Conservation (phyloP, 805 yeast species). For the Jamesozyma hellenica region DNA sequence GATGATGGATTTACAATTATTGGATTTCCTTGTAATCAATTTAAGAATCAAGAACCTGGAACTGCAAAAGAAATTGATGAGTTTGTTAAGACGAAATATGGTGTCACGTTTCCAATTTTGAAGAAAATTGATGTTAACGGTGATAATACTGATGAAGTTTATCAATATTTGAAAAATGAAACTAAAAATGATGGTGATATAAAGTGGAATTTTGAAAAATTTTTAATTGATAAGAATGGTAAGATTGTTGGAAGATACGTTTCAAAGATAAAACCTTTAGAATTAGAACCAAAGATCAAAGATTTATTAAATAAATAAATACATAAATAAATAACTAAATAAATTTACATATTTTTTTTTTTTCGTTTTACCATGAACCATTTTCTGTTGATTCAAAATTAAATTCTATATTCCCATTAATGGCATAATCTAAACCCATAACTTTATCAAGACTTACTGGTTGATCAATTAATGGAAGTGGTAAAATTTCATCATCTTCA, state of each 20-base stretch:
- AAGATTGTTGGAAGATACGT: constrained; percentile 50
- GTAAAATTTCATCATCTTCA: constrained; percentile 18
- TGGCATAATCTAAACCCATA: not conserved
- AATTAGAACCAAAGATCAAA: constrained; percentile 50
- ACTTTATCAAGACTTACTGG: constrained; percentile 1
- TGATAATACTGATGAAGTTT: constrained; percentile 66
- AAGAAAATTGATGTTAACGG: constrained; percentile 89
- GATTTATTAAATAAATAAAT: constrained; percentile 24
- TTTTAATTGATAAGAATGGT: constrained; percentile 46
- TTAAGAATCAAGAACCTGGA: constrained; percentile 72
- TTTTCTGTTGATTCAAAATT: not conserved
- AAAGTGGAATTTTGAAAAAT: constrained; percentile 76
- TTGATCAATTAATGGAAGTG: constrained; percentile 8
- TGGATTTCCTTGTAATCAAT: constrained; percentile 90
- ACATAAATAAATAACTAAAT: not conserved
- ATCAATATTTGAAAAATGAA: constrained; percentile 60
- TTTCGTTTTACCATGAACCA: not conserved
- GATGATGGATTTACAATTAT: constrained; percentile 55
- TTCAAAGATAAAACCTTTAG: constrained; percentile 57
- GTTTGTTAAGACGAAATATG: constrained; percentile 72
- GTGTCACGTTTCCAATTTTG: constrained; percentile 85
- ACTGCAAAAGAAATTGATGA: constrained; percentile 55
- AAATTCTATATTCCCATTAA: not conserved
- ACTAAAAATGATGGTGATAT: constrained; percentile 55
- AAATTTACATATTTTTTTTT: not conserved